These are phyloP conservation scores for Scenedesmus sp. DNA, from an alignment of 163 green algal genomes.

Conservation along the genomic window DNA sequence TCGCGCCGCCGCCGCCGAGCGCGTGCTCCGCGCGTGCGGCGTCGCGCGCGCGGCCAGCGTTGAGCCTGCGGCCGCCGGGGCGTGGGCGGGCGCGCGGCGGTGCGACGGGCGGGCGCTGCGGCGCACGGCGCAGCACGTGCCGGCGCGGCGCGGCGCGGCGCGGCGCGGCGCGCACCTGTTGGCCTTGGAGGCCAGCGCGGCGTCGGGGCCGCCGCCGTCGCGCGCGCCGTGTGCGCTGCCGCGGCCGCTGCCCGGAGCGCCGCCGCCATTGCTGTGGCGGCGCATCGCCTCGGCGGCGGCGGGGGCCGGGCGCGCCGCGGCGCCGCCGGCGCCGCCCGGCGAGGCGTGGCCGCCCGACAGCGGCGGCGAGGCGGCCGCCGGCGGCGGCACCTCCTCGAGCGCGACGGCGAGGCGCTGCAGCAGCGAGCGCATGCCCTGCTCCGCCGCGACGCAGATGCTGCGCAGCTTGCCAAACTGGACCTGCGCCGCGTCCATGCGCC, in stretches of 20 bases:
- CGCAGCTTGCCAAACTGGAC: constrained; percentile 75
- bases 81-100: no score
- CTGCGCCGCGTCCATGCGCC: constrained; percentile 62
- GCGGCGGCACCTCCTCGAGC: constrained; percentile 50
- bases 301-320: background rate
- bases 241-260: no score
- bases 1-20: no score
- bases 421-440: constrained; percentile 72
- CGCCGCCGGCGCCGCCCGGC: background rate
- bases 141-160: no score
- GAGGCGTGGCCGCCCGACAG: background rate
- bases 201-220: background rate
- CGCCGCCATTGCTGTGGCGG: no score
- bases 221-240: no score
- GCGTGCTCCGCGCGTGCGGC: no score
- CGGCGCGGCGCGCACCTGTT: constrained; percentile 30
- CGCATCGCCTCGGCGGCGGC: no score
- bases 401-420: constrained; percentile 65
- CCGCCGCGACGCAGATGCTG: constrained; percentile 71
- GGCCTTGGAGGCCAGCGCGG: constrained; percentile 22
- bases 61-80: no score
- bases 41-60: no score
- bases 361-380: background rate
- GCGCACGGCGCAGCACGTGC: no score
- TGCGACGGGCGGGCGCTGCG: no score